phyloP scores from a whole-genome alignment of 345 rosid genomes.

The Acer yangbiense region DNA sequence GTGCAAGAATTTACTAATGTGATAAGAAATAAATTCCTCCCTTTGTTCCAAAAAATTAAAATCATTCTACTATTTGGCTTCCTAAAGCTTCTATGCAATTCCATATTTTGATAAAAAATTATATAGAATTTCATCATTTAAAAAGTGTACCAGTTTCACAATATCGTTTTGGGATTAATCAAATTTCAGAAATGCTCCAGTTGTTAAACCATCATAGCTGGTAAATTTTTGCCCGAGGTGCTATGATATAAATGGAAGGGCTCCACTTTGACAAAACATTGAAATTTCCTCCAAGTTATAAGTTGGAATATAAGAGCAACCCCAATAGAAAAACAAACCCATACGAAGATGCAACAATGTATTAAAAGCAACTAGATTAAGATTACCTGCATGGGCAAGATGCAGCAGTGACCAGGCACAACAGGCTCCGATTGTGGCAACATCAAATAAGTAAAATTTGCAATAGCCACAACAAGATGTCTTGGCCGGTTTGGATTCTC shows the following conservation, averaged over 20 bases:
- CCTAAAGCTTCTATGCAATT: background rate
- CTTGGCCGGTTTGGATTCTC: constrained; percentile 88
- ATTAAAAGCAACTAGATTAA: background rate
- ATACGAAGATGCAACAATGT: background rate
- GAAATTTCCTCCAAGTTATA: background rate
- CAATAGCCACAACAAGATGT: constrained; percentile 86
- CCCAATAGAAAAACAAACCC: background rate
- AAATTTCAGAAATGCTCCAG: background rate
- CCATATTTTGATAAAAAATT: background rate
- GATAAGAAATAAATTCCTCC: background rate
- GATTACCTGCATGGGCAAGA: constrained; percentile 79
- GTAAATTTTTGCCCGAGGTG: background rate
- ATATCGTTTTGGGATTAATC: background rate
- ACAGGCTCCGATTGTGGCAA: constrained; percentile 76
- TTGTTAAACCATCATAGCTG: background rate
- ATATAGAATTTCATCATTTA: background rate
- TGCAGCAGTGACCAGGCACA: constrained; percentile 90
- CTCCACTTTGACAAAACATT: background rate
- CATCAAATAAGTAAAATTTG: constrained; percentile 90
- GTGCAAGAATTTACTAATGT: background rate
- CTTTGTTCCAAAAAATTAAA: background rate
- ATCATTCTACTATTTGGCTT: background rate
- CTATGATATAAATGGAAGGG: constrained; percentile 3
- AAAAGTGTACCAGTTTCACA: background rate
- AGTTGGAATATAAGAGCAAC: background rate